Evolutionary conservation across 495 filamentous ascomycete species (phyloP).

Genomic region (Daldinia bambusicola): DNA sequence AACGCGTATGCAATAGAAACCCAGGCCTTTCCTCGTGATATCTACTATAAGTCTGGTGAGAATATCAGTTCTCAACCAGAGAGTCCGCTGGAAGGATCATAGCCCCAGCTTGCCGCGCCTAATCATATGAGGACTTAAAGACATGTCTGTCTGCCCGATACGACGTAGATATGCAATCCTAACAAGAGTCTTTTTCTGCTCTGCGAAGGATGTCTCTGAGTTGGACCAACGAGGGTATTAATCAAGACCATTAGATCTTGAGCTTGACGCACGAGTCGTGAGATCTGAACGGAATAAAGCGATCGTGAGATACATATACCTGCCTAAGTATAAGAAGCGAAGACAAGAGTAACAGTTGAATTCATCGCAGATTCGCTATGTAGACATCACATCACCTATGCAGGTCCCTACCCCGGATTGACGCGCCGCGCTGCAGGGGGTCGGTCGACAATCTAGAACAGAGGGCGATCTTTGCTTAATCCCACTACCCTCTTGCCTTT

Average conservation of each 20-base stretch:
- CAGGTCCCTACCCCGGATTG: slow-evolving; percentile 40
- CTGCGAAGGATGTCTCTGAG: not conserved
- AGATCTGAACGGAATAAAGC: not conserved
- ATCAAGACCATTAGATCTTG: not conserved
- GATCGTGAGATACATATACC: not conserved
- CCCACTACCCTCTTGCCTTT: not conserved
- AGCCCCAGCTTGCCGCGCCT: not conserved
- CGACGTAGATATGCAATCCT: not conserved
- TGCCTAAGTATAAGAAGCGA: not conserved
- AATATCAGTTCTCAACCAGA: not conserved
- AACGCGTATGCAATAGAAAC: too few species aligned
- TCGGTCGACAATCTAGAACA: not conserved
- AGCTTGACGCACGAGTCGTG: not conserved
- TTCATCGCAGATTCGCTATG: slow-evolving; percentile 11
- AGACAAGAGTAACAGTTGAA: not conserved
- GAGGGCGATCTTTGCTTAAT: slow-evolving; percentile 1
- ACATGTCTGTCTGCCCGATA: not conserved
- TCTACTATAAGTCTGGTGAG: not conserved
- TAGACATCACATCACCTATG: slow-evolving; percentile 35
- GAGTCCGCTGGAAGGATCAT: not conserved
- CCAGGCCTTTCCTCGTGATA: too few species aligned
- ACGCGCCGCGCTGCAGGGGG: slow-evolving; percentile 5
- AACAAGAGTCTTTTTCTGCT: not conserved
- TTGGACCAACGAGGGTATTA: not conserved
- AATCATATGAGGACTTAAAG: not conserved